phyloP scores from a whole-genome alignment of 306 rosid species.

The Vachellia pachyceras region DNA sequence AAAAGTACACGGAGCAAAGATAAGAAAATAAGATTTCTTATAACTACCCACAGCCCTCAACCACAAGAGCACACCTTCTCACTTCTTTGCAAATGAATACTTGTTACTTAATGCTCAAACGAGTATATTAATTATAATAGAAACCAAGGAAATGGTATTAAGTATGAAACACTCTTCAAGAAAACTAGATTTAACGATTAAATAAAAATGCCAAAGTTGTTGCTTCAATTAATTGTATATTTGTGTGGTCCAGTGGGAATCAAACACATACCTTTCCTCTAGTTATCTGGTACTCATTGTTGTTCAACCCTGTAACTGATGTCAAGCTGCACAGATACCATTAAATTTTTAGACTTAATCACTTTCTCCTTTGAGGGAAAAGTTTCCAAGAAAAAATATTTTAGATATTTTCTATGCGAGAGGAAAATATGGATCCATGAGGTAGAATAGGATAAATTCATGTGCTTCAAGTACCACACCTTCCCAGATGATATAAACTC shows the following conservation, averaged over 20 bases:
- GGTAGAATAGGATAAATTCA: background rate
- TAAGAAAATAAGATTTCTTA: background rate
- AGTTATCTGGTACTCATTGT: slow-evolving; percentile 90
- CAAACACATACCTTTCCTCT: slow-evolving; percentile 76
- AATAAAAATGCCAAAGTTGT: background rate
- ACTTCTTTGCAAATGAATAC: background rate
- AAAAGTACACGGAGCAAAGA: background rate
- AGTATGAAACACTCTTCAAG: background rate
- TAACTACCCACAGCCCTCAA: background rate
- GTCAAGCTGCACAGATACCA: slow-evolving; percentile 58
- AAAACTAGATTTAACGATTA: slow-evolving; percentile 5
- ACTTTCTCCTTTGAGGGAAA: slow-evolving; percentile 14
- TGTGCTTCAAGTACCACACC: background rate
- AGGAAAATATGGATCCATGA: background rate
- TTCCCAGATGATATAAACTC: background rate
- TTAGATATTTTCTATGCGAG: background rate
- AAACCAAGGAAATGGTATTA: background rate
- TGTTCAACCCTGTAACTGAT: slow-evolving; percentile 87
- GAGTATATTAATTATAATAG: background rate
- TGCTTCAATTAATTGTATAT: slow-evolving; percentile 18
- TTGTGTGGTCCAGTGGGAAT: background rate
- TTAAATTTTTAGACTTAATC: background rate
- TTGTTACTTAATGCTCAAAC: slow-evolving; percentile 6
- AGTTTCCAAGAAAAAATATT: background rate
- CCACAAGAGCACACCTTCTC: background rate